Base-by-base conservation (phyloP, 129 eudicot species). In the Flaveria linearis region DNA sequence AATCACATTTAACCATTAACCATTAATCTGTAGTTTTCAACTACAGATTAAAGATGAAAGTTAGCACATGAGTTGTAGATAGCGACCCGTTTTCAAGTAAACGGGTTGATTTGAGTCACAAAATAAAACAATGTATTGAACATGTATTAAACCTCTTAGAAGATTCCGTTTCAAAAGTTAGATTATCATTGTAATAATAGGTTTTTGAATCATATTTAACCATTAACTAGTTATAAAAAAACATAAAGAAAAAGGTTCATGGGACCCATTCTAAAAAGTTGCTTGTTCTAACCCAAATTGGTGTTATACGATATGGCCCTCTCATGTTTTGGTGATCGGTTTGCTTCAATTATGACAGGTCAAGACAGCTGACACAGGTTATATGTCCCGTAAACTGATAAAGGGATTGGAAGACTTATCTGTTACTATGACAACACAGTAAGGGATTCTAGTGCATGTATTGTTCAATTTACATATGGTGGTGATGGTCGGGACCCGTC, bases 291-390 rank as follows among this genome's bases (percentile, higher is more conserved):
- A 20, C 33, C 33, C 65, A 20, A 23, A 23, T 30, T 13, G 11
- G 65, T 58, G 11, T 15, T 13, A 9, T 3, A 15, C 0, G 4
- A 23, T 16, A 30, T 16, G 13, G 15, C 15, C 15, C 15, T 5
- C 33, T 30, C 36, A 18, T 42, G 41, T 25, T 22, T 16, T 70
- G 70, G 47, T 46, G 12, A 16, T 68, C 51, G 23, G 64, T n/a
- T 8, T 76, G 45, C 20, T 77, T 45, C 47, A 20, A 18, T 61
- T 33, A 33, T 49, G 79, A 73, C 92, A 93, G 98, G 98, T 94
- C 71, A 94, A 94, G 85, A 94, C 98, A 46, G 98, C 98, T 46
- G 98, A 94, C 68, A 94, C 98, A 1, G 97, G 98, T 64, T 94
- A 94, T 78, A 88, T 94, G 96, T 94, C 98, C 55, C 93, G 98